Base-by-base conservation (phyloP, 306 rosid genomes). In the Gastrolobium bilobum region DNA sequence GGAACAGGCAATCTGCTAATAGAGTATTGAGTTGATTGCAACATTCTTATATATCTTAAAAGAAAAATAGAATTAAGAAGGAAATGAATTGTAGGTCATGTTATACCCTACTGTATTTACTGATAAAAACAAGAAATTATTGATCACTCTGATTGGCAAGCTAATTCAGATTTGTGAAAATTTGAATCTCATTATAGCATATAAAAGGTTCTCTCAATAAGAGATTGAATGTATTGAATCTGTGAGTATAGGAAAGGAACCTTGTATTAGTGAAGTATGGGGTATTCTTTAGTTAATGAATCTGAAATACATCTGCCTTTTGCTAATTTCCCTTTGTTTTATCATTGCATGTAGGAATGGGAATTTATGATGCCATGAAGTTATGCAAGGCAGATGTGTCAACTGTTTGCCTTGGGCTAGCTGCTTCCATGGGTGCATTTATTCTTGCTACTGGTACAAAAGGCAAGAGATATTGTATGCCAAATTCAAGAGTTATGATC, bases 371-470 rank as follows among this genome's bases (percentile, higher is more conserved):
- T 82, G 99, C 97, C 40, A 95, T 95, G 92, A 95, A 93, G 87
- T 84, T 93, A 83, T 91, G 97, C 86, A 95, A 91, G 81, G 98
- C 98, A 38, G 98, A 95, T 77, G 90, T 95, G 81, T 91, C 99
- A 84, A 95, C 99, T 1, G 90, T 95, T 71, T 95, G 99, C 82
- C 63, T 91, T 4, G 99, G 99, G 68, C 93, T 95, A 75, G 99
- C 99, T 73, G 99, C 98, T 73, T 95, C 98, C 10, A 95, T 93
- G 98, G 97, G 99, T 69, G 99, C 99, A 0, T 95, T 95, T 87
- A 86, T 95, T 54, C 98, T 95, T 72, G 98, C 98, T 72, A 14
- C 97, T 63, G 99, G 98, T 52, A 14, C 96, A 2, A 93, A 91
- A 73, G 99, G 98, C 79, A 93, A 95, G 94, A 87, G 98, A 79